Evolutionary conservation across 148 eudicot species (phyloP).

Genomic region (Rhododendron mucronatum): DNA sequence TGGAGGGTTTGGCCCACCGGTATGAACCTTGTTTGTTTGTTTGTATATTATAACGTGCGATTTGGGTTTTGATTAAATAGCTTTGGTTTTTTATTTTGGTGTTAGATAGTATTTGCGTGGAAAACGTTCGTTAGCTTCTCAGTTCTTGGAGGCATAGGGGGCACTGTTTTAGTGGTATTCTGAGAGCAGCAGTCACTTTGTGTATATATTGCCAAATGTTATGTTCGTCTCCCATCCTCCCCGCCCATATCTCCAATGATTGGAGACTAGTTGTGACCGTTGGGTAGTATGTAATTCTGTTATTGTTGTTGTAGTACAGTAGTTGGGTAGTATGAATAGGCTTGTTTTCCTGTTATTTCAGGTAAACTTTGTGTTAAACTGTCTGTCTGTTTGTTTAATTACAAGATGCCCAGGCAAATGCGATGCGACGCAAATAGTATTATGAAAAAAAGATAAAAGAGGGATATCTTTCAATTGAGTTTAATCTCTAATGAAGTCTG

Average conservation of each 20-base stretch:
- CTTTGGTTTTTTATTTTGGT: neutral
- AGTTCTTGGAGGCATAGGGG: neutral
- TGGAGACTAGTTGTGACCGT: no score
- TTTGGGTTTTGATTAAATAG: neutral
- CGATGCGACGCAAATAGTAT: neutral
- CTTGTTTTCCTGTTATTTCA: neutral
- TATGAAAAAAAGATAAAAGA: no score
- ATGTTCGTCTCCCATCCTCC: no score
- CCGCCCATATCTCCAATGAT: no score
- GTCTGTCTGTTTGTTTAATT: neutral
- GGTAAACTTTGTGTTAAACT: neutral
- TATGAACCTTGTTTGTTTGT: conserved; percentile 7
- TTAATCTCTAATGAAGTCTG: neutral
- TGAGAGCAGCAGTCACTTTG: no score
- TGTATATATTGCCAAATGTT: no score
- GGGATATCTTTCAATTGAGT: neutral
- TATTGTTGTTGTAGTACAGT: no score
- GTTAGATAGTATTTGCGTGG: neutral
- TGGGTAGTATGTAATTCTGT: no score
- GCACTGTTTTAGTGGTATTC: no score
- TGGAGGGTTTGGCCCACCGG: conserved; percentile 19
- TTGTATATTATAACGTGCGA: neutral
- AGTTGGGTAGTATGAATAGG: neutral
- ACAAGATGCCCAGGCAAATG: neutral
- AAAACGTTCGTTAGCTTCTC: neutral